Evolutionary conservation across 2,329 filamentous ascomycete genomes (phyloP).

Genomic region (Claviceps cyperi): DNA sequence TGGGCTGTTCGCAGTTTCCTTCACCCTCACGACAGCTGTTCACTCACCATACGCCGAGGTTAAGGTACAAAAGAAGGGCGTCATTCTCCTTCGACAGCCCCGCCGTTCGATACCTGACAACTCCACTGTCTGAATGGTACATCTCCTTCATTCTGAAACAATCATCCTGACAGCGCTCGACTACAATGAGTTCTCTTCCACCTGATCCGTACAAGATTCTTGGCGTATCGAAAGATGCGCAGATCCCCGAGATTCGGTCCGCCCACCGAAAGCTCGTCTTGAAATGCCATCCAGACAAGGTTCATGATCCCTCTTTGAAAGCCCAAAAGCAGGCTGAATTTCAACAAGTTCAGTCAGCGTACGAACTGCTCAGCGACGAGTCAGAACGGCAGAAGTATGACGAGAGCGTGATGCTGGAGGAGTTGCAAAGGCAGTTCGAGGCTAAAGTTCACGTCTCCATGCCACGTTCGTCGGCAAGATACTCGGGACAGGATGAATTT

Average conservation of each 20-base stretch:
- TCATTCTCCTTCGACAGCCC: not conserved
- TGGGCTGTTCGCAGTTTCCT: not conserved
- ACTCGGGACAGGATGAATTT: conserved; percentile 12
- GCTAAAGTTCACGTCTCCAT: conserved; percentile 29
- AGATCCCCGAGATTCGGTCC: conserved; percentile 56
- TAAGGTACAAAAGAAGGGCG: not conserved
- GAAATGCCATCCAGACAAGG: conserved; percentile 84
- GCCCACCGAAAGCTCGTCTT: conserved; percentile 77
- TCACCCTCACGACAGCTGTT: not conserved
- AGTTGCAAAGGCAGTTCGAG: conserved; percentile 42
- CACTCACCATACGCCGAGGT: not conserved
- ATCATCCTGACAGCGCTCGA: not conserved
- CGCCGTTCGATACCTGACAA: not conserved
- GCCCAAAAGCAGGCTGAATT: conserved; percentile 74
- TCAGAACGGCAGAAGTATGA: conserved; percentile 62
- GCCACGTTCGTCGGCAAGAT: conserved; percentile 25
- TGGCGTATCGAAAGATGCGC: conserved; percentile 58
- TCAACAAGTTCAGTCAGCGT: conserved; percentile 82
- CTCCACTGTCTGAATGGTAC: not conserved
- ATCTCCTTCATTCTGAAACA: not conserved
- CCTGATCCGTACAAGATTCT: conserved; percentile 70
- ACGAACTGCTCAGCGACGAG: conserved; percentile 77
- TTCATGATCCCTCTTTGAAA: conserved; percentile 64
- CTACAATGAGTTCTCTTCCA: conserved; percentile 34
- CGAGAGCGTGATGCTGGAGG: conserved; percentile 52